Evolutionary conservation across 352 stramenopile species (phyloP).

Genomic region (Globisporangium nagaii): DNA sequence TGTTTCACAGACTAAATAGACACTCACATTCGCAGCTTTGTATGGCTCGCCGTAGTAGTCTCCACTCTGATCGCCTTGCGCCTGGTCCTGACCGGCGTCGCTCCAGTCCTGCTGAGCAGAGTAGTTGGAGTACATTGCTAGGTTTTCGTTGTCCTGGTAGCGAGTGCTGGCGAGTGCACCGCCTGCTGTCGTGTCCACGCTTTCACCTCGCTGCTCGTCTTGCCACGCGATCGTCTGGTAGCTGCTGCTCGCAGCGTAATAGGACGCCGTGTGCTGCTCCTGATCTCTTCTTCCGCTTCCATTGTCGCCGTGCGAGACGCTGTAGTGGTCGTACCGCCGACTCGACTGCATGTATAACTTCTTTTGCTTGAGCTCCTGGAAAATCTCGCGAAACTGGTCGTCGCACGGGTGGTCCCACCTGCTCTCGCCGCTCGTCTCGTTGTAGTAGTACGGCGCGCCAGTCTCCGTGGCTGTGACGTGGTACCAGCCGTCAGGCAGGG

Average conservation of each 20-base stretch:
- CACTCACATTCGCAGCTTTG: conserved; percentile 6
- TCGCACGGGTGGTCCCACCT: conserved; percentile 80
- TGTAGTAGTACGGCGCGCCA: conserved; percentile 77
- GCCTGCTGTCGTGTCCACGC: neutral
- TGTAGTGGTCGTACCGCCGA: conserved; percentile 10
- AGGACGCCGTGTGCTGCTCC: conserved; percentile 4
- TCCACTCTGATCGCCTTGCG: neutral
- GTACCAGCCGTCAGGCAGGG: conserved; percentile 64
- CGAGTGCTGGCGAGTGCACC: neutral
- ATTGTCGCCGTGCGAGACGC: neutral
- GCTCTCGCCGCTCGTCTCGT: conserved; percentile 67
- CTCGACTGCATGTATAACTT: neutral
- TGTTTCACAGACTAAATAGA: too few relatives aligned
- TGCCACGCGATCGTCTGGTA: conserved; percentile 12
- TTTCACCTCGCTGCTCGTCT: conserved; percentile 1
- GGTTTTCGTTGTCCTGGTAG: conserved; percentile 1
- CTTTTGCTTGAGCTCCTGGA: conserved; percentile 35
- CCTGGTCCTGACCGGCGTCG: neutral
- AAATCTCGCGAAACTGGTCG: conserved; percentile 59
- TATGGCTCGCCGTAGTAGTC: neutral
- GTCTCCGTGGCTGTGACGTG: conserved; percentile 56
- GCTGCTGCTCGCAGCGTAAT: conserved; percentile 1
- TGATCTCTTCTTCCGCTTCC: neutral
- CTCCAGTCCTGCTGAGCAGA: conserved; percentile 2
- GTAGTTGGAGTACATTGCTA: conserved; percentile 3